These are phyloP conservation scores for Lodderomyces elongisporus DNA, from an alignment of 1,139 yeast genomes.

Conservation along the genomic window DNA sequence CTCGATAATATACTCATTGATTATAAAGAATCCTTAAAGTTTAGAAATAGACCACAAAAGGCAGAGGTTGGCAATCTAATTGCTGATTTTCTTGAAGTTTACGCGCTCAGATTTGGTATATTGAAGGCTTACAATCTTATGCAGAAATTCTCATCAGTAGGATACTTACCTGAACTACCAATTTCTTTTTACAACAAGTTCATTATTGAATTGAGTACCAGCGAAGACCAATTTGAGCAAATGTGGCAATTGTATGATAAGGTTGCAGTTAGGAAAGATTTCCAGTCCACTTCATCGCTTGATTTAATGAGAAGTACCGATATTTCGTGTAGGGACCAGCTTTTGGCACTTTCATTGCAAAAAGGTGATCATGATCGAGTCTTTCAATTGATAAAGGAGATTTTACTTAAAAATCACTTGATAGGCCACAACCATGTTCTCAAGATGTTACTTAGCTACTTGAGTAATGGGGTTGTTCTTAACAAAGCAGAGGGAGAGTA, in stretches of 20 bases:
- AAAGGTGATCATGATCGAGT: conserved; percentile 33
- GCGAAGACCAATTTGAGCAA: conserved; percentile 8
- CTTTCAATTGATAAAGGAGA: conserved; percentile 36
- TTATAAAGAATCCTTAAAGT: conserved; percentile 19
- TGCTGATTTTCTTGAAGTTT: conserved; percentile 27
- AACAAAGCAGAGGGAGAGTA: conserved; percentile 15
- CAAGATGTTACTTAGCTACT: conserved; percentile 30
- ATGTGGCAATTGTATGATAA: conserved; percentile 35
- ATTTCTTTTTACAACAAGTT: conserved; percentile 28
- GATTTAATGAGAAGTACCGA: conserved; percentile 11
- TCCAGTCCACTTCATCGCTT: conserved; percentile 15
- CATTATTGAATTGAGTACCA: conserved; percentile 22
- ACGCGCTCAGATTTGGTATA: conserved; percentile 19
- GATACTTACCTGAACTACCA: conserved; percentile 37
- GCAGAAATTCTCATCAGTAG: conserved; percentile 25
- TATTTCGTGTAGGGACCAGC: conserved; percentile 24
- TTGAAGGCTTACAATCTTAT: conserved; percentile 24
- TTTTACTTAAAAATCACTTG: conserved; percentile 30
- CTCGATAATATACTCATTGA: conserved; percentile 43
- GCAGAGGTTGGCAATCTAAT: conserved; percentile 25
- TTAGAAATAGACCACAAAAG: conserved; percentile 18
- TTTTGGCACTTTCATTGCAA: conserved; percentile 30
- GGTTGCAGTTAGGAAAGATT: conserved; percentile 37
- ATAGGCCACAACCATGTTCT: conserved; percentile 27
- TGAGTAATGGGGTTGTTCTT: conserved; percentile 25